phyloP scores from a whole-genome alignment of 768 basidiomycete species.

The Hygrophorus pudorinus region DNA sequence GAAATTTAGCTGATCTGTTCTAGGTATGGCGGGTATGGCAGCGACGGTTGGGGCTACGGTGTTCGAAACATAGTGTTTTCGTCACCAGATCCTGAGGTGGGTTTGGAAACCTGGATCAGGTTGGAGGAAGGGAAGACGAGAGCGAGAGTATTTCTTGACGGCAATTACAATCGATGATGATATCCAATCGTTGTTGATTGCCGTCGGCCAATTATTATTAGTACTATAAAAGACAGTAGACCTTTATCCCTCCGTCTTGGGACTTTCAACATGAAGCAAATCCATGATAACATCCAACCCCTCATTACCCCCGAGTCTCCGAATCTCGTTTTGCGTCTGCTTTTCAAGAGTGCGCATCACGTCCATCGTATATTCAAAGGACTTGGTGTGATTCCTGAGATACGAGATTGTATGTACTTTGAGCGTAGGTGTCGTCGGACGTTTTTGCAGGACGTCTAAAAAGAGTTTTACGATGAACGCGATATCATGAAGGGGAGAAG shows the following conservation, averaged over 20 bases:
- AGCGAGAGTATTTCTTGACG: too few species aligned
- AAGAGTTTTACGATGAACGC: neutral
- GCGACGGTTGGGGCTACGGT: constrained; percentile 49
- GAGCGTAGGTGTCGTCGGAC: constrained; percentile 69
- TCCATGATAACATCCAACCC: constrained; percentile 30
- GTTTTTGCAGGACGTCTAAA: constrained; percentile 82
- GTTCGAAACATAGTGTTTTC: constrained; percentile 54
- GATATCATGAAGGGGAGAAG: neutral
- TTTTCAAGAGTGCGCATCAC: constrained; percentile 59
- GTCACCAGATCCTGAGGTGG: constrained; percentile 30
- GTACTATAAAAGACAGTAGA: too few species aligned
- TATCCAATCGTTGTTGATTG: constrained; percentile 1
- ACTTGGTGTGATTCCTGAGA: constrained; percentile 63
- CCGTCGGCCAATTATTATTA: neutral
- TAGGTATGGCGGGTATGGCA: constrained; percentile 60
- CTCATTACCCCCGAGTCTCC: constrained; percentile 66
- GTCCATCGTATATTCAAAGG: constrained; percentile 76
- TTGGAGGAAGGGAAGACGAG: too few species aligned
- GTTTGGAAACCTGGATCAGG: neutral
- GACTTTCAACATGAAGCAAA: constrained; percentile 2
- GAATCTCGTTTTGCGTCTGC: constrained; percentile 62
- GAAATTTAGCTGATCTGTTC: neutral
- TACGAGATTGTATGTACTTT: constrained; percentile 77
- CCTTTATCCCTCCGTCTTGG: neutral
- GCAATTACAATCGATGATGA: too few species aligned